A percentile compares a stretch with the other conserved stretches of the same genome.
Evolutionary conservation across 2,329 filamentous ascomycete genomes (phyloP).

Genomic region (Sporothrix curviconia): DNA sequence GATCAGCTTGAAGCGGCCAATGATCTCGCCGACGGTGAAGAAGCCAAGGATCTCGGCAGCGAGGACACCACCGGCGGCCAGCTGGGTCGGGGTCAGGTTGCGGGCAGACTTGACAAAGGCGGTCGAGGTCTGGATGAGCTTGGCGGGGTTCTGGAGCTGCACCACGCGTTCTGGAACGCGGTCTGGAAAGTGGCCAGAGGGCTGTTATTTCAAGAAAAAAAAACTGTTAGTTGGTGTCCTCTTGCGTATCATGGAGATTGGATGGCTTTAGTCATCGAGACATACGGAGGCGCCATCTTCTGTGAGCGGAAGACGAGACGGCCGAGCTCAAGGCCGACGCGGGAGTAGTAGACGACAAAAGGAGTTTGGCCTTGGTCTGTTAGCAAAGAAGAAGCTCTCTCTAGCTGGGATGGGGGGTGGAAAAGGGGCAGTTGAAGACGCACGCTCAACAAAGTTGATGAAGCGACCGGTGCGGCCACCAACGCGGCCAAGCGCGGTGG

Average conservation of each 20-base stretch:
- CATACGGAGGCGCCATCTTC: slow-evolving; percentile 95
- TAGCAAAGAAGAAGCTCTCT: too few relatives aligned
- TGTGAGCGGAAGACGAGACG: slow-evolving; percentile 83
- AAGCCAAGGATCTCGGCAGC: slow-evolving; percentile 85
- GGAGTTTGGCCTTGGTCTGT: slow-evolving; percentile 66
- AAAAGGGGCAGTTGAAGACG: slow-evolving; percentile 32
- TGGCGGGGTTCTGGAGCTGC: slow-evolving; percentile 60
- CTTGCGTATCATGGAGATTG: too few relatives aligned
- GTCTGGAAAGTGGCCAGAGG: slow-evolving; percentile 74
- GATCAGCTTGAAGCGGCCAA: slow-evolving; percentile 89
- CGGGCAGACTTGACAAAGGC: slow-evolving; percentile 44
- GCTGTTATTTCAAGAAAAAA: too few relatives aligned
- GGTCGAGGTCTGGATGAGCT: slow-evolving; percentile 45
- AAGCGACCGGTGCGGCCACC: slow-evolving; percentile 77
- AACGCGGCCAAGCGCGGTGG: slow-evolving; percentile 63
- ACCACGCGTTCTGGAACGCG: slow-evolving; percentile 72
- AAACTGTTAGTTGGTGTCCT: too few relatives aligned
- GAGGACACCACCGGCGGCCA: slow-evolving; percentile 69
- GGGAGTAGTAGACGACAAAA: slow-evolving; percentile 83
- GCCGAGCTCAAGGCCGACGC: slow-evolving; percentile 77
- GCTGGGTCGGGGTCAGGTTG: slow-evolving; percentile 63
- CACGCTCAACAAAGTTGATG: slow-evolving; percentile 80
- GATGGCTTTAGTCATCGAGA: too few relatives aligned
- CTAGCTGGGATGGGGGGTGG: not conserved
- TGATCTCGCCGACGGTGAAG: slow-evolving; percentile 96